Conservation (phyloP, 768 basidiomycete genomes). For the Lentinula boryana region DNA sequence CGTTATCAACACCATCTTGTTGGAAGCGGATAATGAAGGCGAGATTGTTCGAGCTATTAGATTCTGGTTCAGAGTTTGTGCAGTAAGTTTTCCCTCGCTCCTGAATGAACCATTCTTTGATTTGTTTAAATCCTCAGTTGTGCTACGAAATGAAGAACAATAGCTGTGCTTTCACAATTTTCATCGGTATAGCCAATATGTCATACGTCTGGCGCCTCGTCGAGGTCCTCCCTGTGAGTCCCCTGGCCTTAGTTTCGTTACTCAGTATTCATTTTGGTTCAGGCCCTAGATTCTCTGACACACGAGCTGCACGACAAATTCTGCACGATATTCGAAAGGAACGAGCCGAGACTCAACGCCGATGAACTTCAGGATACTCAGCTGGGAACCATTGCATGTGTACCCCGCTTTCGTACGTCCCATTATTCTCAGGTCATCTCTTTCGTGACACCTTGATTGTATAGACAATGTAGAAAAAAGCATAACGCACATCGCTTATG, state of each 20-base stretch:
- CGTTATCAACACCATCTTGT: constrained; percentile 3
- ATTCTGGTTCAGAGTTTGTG: not conserved
- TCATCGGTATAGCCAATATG: not conserved
- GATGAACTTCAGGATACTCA: not conserved
- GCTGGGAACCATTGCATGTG: not conserved
- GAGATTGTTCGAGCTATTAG: not conserved
- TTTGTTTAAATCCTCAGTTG: not conserved
- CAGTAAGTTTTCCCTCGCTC: not conserved
- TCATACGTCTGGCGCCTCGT: not conserved
- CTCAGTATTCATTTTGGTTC: not conserved
- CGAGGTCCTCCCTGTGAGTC: not conserved
- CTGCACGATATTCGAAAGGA: not conserved
- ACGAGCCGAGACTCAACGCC: not conserved
- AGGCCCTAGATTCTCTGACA: not conserved
- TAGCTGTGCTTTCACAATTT: constrained; percentile 1
- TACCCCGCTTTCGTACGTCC: not conserved
- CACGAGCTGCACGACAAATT: not conserved
- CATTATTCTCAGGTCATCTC: not conserved
- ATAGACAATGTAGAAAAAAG: not conserved
- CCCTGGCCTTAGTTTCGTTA: no score
- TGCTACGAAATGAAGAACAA: not conserved
- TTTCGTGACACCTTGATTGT: not conserved
- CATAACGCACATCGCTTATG: not conserved
- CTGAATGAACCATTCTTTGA: not conserved
- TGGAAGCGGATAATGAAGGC: not conserved